These are phyloP conservation scores for Pichia pseudocactophila DNA, from an alignment of 805 yeast genomes.

Conservation along the genomic window DNA sequence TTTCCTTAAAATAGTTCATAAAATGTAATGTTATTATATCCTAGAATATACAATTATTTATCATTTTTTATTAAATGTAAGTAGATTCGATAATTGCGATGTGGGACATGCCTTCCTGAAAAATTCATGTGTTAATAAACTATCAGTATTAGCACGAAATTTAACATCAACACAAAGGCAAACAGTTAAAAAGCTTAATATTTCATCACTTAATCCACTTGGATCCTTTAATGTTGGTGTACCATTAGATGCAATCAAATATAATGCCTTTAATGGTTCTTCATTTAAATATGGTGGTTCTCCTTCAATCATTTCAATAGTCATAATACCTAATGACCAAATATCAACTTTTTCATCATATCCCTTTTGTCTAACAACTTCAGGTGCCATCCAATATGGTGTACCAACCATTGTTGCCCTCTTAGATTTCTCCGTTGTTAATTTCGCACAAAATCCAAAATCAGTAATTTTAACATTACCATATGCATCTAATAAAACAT, in stretches of 20 bases:
- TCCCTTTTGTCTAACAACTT: slow-evolving; percentile 88
- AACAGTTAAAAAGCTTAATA: slow-evolving; percentile 79
- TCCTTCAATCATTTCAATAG: slow-evolving; percentile 97
- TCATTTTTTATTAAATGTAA: slow-evolving; percentile 28
- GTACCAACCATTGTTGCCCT: slow-evolving; percentile 99
- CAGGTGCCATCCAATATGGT: slow-evolving; percentile 99
- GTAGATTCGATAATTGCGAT: slow-evolving; percentile 47
- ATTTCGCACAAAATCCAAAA: slow-evolving; percentile 92
- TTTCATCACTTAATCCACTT: slow-evolving; percentile 57
- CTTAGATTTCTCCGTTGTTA: slow-evolving; percentile 70
- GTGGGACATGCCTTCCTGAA: slow-evolving; percentile 55
- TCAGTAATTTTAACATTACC: slow-evolving; percentile 94
- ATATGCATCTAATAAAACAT: slow-evolving; percentile 70
- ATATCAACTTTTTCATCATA: slow-evolving; percentile 96
- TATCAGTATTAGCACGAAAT: slow-evolving; percentile 85
- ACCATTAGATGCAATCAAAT: slow-evolving; percentile 92
- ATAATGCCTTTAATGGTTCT: slow-evolving; percentile 87
- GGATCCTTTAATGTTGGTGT: slow-evolving; percentile 90
- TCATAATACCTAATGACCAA: slow-evolving; percentile 98
- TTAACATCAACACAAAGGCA: slow-evolving; percentile 92
- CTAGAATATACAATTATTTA: neutral
- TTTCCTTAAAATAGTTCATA: slow-evolving; percentile 29
- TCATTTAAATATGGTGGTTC: slow-evolving; percentile 98
- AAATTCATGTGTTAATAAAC: slow-evolving; percentile 69
- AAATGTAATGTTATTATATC: neutral